Conservation (phyloP, 495 filamentous ascomycete genomes). For the Copromyces sp. region DNA sequence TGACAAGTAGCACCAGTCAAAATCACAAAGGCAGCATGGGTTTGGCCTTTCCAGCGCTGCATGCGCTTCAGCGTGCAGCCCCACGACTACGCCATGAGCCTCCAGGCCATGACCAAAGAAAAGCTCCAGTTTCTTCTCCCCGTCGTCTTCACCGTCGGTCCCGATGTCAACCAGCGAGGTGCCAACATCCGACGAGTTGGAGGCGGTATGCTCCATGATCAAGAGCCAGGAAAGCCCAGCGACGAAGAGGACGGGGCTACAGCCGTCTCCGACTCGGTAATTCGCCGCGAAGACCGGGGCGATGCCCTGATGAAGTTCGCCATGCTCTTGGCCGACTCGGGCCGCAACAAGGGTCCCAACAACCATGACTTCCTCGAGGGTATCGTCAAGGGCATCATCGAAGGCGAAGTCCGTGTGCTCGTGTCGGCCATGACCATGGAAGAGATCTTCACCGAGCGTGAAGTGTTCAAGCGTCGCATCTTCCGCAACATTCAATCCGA, state of each 20-base stretch:
- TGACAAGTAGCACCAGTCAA: conserved; percentile 31
- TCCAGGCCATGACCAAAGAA: conserved; percentile 78
- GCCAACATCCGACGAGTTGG: conserved; percentile 19
- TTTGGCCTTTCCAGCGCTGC: conserved; percentile 56
- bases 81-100: conserved; percentile 62
- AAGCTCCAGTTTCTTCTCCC: conserved; percentile 71
- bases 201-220: neutral
- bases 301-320: conserved; percentile 67
- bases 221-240: neutral
- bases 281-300: conserved; percentile 29
- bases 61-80: conserved; percentile 52
- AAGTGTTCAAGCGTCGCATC: conserved; percentile 67
- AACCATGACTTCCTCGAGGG: conserved; percentile 62
- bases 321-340: conserved; percentile 56
- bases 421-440: conserved; percentile 80
- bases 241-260: conserved; percentile 15
- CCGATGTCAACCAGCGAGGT: conserved; percentile 49
- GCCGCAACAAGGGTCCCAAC: conserved; percentile 26
- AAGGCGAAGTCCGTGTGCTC: conserved; percentile 71
- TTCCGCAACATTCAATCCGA: conserved; percentile 70
- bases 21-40: conserved; percentile 63
- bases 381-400: conserved; percentile 82
- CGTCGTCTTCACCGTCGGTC: conserved; percentile 78
- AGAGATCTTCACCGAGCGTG: conserved; percentile 73
- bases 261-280: conserved; percentile 5